Percentiles rank a stretch among this genome's conserved stretches.
Conservation (phyloP, 345 rosid genomes). For the Bruguiera parviflora region DNA sequence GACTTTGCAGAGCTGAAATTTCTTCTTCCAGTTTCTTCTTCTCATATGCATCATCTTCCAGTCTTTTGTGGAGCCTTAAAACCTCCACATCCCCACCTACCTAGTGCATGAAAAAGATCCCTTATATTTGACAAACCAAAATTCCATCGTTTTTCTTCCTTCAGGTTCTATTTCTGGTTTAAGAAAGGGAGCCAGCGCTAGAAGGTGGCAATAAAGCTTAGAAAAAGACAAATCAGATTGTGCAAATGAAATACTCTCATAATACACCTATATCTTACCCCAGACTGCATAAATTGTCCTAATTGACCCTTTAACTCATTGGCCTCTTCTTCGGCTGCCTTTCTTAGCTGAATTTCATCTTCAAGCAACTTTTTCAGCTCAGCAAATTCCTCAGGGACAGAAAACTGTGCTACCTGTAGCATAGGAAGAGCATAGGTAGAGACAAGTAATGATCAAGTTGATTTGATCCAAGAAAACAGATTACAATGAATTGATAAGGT, state of each 20-base stretch:
- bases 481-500: neutral
- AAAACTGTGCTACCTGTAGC: slow-evolving; percentile 16
- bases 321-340: slow-evolving; percentile 27
- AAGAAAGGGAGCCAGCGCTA: neutral
- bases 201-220: slow-evolving; percentile 6
- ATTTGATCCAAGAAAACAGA: neutral
- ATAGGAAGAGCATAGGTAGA: neutral
- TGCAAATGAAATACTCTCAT: neutral
- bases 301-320: slow-evolving; percentile 24
- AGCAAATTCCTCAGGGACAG: slow-evolving; percentile 21
- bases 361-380: slow-evolving; percentile 24
- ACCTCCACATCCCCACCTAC: slow-evolving; percentile 32
- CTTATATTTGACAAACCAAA: neutral
- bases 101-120: slow-evolving; percentile 17
- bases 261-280: slow-evolving; percentile 13
- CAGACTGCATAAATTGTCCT: slow-evolving; percentile 19
- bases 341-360: slow-evolving; percentile 27
- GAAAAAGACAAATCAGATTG: slow-evolving; percentile 2
- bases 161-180: neutral
- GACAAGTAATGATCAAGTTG: neutral
- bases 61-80: slow-evolving; percentile 21
- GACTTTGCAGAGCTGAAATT: slow-evolving; percentile 20
- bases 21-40: slow-evolving; percentile 30
- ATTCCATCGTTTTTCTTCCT: neutral
- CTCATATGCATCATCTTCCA: slow-evolving; percentile 26